These are phyloP conservation scores for Backusella tuberculispora DNA, from an alignment of 192 early-diverging fungal genomes.

Conservation along the genomic window DNA sequence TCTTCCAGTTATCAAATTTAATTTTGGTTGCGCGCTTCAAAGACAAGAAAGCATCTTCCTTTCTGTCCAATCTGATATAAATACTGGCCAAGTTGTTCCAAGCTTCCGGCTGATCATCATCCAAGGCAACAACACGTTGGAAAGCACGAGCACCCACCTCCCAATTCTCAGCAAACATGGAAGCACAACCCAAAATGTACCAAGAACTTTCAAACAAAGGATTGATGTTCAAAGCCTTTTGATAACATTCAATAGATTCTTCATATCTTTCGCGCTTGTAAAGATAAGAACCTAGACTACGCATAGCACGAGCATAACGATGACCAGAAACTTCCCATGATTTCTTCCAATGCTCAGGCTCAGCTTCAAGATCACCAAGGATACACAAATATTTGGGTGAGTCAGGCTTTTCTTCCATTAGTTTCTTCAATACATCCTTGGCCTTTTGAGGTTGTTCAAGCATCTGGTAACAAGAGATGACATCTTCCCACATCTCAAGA, in stretches of 20 bases:
- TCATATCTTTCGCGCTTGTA: slow-evolving; percentile 69
- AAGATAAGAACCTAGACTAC: slow-evolving; percentile 86
- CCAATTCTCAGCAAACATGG: slow-evolving; percentile 81
- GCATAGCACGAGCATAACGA: slow-evolving; percentile 91
- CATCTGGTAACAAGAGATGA: slow-evolving; percentile 85
- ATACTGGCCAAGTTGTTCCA: slow-evolving; percentile 96
- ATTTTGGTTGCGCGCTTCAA: slow-evolving; percentile 81
- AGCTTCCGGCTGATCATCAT: slow-evolving; percentile 87
- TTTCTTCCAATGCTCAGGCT: slow-evolving; percentile 79
- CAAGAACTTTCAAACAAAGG: slow-evolving; percentile 95
- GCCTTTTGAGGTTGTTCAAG: slow-evolving; percentile 88
- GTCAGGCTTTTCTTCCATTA: slow-evolving; percentile 64
- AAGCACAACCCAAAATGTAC: slow-evolving; percentile 96
- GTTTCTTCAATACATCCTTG: slow-evolving; percentile 70
- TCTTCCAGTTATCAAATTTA: slow-evolving; percentile 83
- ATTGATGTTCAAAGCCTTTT: slow-evolving; percentile 87
- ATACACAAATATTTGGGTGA: slow-evolving; percentile 88
- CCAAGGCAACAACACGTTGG: slow-evolving; percentile 69
- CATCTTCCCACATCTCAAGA: slow-evolving; percentile 96
- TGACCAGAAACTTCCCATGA: slow-evolving; percentile 89
- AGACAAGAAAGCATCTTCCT: slow-evolving; percentile 79
- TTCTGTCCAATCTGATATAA: slow-evolving; percentile 71
- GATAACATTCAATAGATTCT: slow-evolving; percentile 73
- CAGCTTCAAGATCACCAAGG: slow-evolving; percentile 83
- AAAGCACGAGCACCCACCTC: slow-evolving; percentile 77